Evolutionary conservation across 768 basidiomycete species (phyloP).

Genomic region (Pleurotus cornucopiae): DNA sequence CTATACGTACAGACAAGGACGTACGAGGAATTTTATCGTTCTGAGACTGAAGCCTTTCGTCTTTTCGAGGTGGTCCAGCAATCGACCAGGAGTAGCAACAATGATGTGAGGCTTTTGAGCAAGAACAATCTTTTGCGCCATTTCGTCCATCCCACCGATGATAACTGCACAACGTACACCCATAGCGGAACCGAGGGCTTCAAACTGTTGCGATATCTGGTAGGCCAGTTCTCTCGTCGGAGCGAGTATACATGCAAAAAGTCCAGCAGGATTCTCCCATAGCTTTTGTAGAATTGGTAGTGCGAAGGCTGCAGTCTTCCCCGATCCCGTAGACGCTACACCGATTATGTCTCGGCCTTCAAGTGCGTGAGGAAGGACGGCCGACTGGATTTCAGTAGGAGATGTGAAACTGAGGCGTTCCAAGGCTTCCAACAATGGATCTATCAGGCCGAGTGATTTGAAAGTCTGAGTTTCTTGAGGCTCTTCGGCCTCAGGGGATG

Average conservation of each 20-base stretch:
- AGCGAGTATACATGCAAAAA: slow-evolving; percentile 91
- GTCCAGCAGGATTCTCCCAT: slow-evolving; percentile 92
- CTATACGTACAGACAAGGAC: slow-evolving; percentile 19
- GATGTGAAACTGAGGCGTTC: slow-evolving; percentile 74
- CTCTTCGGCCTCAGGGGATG: slow-evolving; percentile 17
- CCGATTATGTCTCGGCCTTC: slow-evolving; percentile 95
- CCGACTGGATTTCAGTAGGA: slow-evolving; percentile 88
- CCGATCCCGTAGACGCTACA: slow-evolving; percentile 95
- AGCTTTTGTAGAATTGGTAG: slow-evolving; percentile 93
- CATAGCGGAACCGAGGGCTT: slow-evolving; percentile 86
- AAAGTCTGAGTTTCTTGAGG: slow-evolving; percentile 52
- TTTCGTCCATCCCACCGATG: slow-evolving; percentile 94
- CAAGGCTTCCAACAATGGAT: slow-evolving; percentile 84
- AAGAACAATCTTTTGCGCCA: slow-evolving; percentile 85
- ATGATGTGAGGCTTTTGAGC: slow-evolving; percentile 93
- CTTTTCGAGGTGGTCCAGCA: slow-evolving; percentile 92
- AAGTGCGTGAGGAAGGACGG: slow-evolving; percentile 82
- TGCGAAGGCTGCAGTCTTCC: slow-evolving; percentile 97
- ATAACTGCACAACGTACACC: slow-evolving; percentile 89
- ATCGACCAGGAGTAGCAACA: slow-evolving; percentile 91
- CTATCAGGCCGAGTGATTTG: slow-evolving; percentile 81
- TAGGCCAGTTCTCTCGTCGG: slow-evolving; percentile 98
- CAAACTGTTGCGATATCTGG: slow-evolving; percentile 97
- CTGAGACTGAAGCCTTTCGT: slow-evolving; percentile 95
- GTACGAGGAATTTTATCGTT: slow-evolving; percentile 80